phyloP scores from a whole-genome alignment of 2,329 filamentous ascomycete species.

The Apiospora arundinis region DNA sequence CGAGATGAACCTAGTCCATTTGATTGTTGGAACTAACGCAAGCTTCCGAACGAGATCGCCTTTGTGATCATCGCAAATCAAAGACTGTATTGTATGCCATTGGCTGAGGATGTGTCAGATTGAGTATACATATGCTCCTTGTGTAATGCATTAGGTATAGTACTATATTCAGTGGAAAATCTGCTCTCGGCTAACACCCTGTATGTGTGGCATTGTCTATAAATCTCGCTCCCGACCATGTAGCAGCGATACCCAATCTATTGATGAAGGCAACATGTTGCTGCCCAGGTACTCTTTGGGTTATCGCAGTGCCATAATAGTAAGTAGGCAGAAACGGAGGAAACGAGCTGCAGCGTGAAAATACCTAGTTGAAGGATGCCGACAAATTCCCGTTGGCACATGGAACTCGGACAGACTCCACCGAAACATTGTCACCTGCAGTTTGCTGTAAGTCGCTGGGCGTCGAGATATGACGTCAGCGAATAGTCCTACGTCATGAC shows the following conservation, averaged over 20 bases:
- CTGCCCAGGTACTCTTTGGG: neutral
- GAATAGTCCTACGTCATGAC: constrained; percentile 4
- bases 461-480: neutral
- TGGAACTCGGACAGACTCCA: neutral
- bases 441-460: neutral
- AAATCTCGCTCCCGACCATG: neutral
- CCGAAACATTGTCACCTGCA: neutral
- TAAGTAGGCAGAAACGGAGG: neutral
- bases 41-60: neutral
- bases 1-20: neutral
- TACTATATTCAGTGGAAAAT: neutral
- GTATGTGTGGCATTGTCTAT: neutral
- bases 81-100: neutral
- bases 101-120: neutral
- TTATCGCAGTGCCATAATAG: neutral
- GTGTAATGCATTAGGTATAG: too few relatives aligned
- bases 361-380: neutral
- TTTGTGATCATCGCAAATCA: neutral
- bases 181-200: neutral
- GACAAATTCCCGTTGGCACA: neutral
- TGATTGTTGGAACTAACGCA: neutral
- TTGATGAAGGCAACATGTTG: neutral
- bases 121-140: neutral
- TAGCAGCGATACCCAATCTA: neutral
- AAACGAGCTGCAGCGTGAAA: neutral